Evolutionary conservation across 345 rosid species (phyloP), one percentile per base, ranked within the genome.

Genomic region (Geranium rotundifolium): DNA sequence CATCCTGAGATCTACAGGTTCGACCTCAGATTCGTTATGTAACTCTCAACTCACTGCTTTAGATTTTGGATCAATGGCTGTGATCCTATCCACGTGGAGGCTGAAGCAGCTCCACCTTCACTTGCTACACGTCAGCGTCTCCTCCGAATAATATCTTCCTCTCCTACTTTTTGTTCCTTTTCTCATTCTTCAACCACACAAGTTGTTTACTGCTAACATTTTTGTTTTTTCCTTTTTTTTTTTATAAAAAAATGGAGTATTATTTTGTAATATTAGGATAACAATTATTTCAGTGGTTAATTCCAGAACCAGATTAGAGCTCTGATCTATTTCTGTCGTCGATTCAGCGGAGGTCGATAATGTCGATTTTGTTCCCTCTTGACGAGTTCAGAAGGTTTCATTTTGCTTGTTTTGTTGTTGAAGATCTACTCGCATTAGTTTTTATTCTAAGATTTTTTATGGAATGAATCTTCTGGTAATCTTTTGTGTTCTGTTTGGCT

Each of bases 111-210:
- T 61, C 62, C 66, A 67, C 72, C 75, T 65, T 67, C 75, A 65
- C 15, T 60, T 69, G 39, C 16, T 62, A 73, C 84, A 77, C 70
- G 79, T 74, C 75, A 72, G 67, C 70, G 37, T 8, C 29, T 15
- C 57, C 14, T 34, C 41, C 55, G 27, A 74, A 72, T 60, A 80
- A 72, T 77, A 76, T 74, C 77, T 76, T 69, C n/a, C 41, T 34
- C 41, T 34, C 41, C 10, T 34, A 34, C 41, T 8, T 34, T 34
- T 34, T 34, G 6, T 68, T 68, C 68, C 17, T n/a, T 31, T 54
- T 10, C 71, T 27, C 52, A 46, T 46, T 46, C 12, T 14, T 46
- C 3, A 9, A 14, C 52, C 52, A 46, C 14, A 9, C 52, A 46
- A 46, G 31, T 30, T 52, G 65, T 56, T 63, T 61, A 66, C 67